Base-by-base conservation (phyloP, 2,329 filamentous ascomycete species). In the Dothideomycetes sp. region DNA sequence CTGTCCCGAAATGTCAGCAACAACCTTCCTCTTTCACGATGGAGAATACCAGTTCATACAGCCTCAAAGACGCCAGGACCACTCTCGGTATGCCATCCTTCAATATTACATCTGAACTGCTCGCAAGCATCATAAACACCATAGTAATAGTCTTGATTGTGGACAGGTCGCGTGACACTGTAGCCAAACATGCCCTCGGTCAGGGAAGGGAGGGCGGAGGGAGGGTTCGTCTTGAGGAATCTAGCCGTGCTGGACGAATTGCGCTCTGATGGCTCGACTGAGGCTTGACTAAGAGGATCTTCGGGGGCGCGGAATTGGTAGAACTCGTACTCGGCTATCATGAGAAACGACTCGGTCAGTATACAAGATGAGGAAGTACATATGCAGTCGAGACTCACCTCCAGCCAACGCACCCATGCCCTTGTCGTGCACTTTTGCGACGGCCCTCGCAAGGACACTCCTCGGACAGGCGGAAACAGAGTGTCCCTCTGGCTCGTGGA, bases 181-280 rank as follows among this genome's bases (percentile, higher is more conserved):
- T 95, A 95, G 45, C 87, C 88, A 54, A 94, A 94, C 88, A 94
- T 94, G 55, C 88, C 88, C 57, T 94, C 84, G 7, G 88, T 94
- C 36, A 95, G 66, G 17, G 82, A 70, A 0, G 85, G 85, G 7
- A 94, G 73, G n/a, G 77, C 62, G 34, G 80, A 68, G 11, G 82
- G 77, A 0, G 84, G 74, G 58, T 93, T 86, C 5, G 80, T 67
- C 53, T 76, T 72, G 25, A 93, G 74, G 60, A 84, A 94, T 6
- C 72, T 65, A 17, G 85, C 83, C 1, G 85, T 83, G 0, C 82
- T 79, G 20, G 80, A 77, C 7, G 73, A 73, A 48, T 78, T 78
- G 44, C 70, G 67, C 56, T 79, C 70, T 62, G 25, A 27, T n/a
- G n/a, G n/a, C n/a, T n/a, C n/a, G n/a, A 67, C 55, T 16, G 61